Conservation (phyloP, 768 basidiomycete genomes). For the Leccinum boreale region DNA sequence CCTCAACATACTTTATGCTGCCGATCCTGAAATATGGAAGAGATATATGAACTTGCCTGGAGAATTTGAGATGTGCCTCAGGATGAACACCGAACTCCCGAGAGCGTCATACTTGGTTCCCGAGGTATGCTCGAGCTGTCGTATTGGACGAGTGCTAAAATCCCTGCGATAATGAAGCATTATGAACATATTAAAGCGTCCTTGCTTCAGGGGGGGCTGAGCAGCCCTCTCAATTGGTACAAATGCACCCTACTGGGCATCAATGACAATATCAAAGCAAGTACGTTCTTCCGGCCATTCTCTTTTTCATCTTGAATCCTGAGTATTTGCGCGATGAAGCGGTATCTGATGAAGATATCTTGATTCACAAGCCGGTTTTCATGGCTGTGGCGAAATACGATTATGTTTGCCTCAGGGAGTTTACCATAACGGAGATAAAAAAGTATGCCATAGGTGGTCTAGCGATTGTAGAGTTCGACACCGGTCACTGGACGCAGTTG, state of each 20-base stretch:
- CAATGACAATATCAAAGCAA: slow-evolving; percentile 26
- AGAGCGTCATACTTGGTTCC: slow-evolving; percentile 32
- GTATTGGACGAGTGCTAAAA: slow-evolving; percentile 1
- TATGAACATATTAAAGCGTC: slow-evolving; percentile 26
- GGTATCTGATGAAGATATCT: slow-evolving; percentile 22
- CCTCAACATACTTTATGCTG: slow-evolving; percentile 32
- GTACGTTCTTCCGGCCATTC: slow-evolving; percentile 14
- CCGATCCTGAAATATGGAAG: slow-evolving; percentile 35
- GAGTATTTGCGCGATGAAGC: slow-evolving; percentile 9
- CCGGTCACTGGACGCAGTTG: slow-evolving; percentile 39
- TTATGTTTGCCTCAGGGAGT: slow-evolving; percentile 28
- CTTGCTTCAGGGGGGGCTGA: slow-evolving; percentile 31
- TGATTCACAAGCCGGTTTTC: slow-evolving; percentile 36
- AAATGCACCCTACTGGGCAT: slow-evolving; percentile 27
- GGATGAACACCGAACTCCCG: slow-evolving; percentile 19
- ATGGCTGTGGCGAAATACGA: slow-evolving; percentile 36
- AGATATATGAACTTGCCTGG: slow-evolving; percentile 35
- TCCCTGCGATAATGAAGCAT: slow-evolving; percentile 19
- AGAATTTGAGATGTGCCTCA: slow-evolving; percentile 30
- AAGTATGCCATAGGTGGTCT: slow-evolving; percentile 27
- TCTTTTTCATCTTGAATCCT: neutral
- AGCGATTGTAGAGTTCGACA: slow-evolving; percentile 33
- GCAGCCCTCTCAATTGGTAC: slow-evolving; percentile 39
- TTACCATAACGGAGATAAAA: slow-evolving; percentile 22
- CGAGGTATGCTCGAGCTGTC: slow-evolving; percentile 23